Conservation (phyloP, 2,329 filamentous ascomycete genomes). For the Nigrograna mackinnonii region DNA sequence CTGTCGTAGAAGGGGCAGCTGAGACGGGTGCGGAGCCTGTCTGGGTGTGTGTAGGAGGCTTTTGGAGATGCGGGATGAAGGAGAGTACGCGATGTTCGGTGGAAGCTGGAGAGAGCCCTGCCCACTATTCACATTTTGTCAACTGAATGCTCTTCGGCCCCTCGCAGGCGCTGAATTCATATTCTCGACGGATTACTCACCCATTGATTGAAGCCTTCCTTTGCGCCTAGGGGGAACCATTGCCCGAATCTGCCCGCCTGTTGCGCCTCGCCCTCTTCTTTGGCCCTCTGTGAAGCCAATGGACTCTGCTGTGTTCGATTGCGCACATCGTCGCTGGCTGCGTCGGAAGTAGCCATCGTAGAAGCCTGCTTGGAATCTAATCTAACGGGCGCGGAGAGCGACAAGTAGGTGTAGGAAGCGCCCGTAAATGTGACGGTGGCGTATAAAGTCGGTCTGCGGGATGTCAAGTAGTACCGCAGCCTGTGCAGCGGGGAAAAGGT, state of each 20-base stretch:
- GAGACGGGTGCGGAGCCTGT: slow-evolving; percentile 59
- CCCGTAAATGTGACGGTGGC: slow-evolving; percentile 34
- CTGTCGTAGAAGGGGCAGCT: slow-evolving; percentile 41
- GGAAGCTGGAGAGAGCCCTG: slow-evolving; percentile 75
- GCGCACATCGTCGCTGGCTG: slow-evolving; percentile 16
- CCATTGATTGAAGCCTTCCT: slow-evolving; percentile 91
- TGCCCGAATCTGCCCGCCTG: slow-evolving; percentile 34
- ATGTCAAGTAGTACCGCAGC: slow-evolving; percentile 31
- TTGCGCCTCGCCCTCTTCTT: slow-evolving; percentile 35
- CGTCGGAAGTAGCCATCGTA: slow-evolving; percentile 32
- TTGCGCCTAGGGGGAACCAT: slow-evolving; percentile 87
- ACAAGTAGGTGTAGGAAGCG: slow-evolving; percentile 33
- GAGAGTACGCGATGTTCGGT: slow-evolving; percentile 89
- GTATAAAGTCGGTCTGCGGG: slow-evolving; percentile 22
- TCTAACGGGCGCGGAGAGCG: slow-evolving; percentile 29
- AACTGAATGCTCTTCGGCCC: slow-evolving; percentile 1
- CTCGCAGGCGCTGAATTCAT: no score
- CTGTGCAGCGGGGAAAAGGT: slow-evolving; percentile 35
- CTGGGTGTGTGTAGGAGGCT: slow-evolving; percentile 70
- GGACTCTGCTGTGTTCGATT: slow-evolving; percentile 48
- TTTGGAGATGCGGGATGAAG: slow-evolving; percentile 79
- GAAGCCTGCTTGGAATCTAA: slow-evolving; percentile 25
- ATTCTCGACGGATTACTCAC: slow-evolving; percentile 56
- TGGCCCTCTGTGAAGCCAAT: slow-evolving; percentile 52
- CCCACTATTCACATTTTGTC: slow-evolving; percentile 68